Evolutionary conservation across 352 stramenopile species (phyloP).

Genomic region (Globisporangium mamillatum): DNA sequence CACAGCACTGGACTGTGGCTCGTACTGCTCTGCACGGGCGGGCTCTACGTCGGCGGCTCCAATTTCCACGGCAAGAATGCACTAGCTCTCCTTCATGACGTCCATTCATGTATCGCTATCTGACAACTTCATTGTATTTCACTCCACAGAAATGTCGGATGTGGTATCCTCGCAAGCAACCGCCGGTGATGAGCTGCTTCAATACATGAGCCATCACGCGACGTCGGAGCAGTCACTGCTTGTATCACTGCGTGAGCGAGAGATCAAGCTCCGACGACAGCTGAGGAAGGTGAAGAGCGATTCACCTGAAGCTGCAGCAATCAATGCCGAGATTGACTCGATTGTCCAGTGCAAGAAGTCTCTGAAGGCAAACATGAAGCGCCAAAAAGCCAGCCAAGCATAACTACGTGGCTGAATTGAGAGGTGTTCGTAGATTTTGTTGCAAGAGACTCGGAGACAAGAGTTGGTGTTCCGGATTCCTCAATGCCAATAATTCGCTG

Average conservation of each 20-base stretch:
- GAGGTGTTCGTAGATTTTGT: background rate
- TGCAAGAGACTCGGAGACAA: background rate
- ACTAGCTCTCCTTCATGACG: background rate
- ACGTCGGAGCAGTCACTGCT: conserved; percentile 49
- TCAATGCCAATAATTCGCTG: background rate
- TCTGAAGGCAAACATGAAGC: conserved; percentile 60
- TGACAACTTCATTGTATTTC: background rate
- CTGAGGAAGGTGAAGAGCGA: conserved; percentile 26
- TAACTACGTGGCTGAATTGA: background rate
- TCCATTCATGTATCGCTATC: background rate
- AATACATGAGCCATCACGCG: conserved; percentile 20
- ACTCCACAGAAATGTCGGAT: conserved; percentile 46
- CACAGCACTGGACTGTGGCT: conserved; percentile 81
- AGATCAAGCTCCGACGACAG: conserved; percentile 47
- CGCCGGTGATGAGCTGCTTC: conserved; percentile 13
- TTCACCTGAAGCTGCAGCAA: conserved; percentile 22
- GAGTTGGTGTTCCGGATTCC: background rate
- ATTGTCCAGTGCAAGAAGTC: conserved; percentile 54
- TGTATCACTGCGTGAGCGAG: conserved; percentile 47
- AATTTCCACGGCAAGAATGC: conserved; percentile 42
- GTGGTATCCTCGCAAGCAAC: conserved; percentile 18
- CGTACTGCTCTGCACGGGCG: conserved; percentile 70
- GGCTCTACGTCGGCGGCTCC: conserved; percentile 67
- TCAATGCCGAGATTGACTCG: conserved; percentile 52
- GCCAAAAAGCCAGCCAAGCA: conserved; percentile 22